Evolutionary conservation across 2,329 filamentous ascomycete species (phyloP).

Genomic region (Alternaria arbusti): DNA sequence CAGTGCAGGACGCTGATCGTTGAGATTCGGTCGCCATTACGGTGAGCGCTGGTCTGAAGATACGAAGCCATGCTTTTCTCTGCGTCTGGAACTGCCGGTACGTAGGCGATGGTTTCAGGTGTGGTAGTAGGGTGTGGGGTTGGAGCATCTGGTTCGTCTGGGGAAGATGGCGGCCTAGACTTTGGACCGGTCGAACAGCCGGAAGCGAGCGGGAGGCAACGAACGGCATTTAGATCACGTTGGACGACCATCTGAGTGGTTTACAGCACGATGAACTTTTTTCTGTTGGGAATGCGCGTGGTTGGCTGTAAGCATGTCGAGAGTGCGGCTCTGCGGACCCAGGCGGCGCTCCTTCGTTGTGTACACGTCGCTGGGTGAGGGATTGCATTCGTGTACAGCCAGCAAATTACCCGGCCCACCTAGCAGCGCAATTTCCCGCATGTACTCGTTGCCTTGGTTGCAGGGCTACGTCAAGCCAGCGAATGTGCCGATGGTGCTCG

Average conservation of each 20-base stretch:
- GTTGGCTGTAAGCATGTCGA: constrained; percentile 8
- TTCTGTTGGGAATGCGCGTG: constrained; percentile 17
- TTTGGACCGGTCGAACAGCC: constrained; percentile 2
- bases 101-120: constrained; percentile 16
- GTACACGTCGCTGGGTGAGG: not conserved
- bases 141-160: constrained; percentile 20
- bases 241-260: constrained; percentile 10
- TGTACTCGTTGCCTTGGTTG: constrained; percentile 1
- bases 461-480: constrained; percentile 12
- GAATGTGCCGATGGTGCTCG: not conserved
- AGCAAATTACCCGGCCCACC: constrained; percentile 12
- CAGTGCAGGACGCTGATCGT: not conserved
- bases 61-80: constrained; percentile 1
- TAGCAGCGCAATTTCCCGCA: constrained; percentile 10
- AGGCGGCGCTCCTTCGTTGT: constrained; percentile 3
- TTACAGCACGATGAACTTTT: constrained; percentile 5
- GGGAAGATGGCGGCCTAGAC: constrained; percentile 14
- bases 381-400: not conserved
- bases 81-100: constrained; percentile 17
- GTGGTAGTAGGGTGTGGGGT: constrained; percentile 14
- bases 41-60: not conserved
- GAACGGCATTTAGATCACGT: constrained; percentile 8
- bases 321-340: constrained; percentile 18
- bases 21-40: not conserved
- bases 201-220: constrained; percentile 14